These are phyloP conservation scores for Pythium chondricola DNA, from an alignment of 352 stramenopile species.

Conservation along the genomic window DNA sequence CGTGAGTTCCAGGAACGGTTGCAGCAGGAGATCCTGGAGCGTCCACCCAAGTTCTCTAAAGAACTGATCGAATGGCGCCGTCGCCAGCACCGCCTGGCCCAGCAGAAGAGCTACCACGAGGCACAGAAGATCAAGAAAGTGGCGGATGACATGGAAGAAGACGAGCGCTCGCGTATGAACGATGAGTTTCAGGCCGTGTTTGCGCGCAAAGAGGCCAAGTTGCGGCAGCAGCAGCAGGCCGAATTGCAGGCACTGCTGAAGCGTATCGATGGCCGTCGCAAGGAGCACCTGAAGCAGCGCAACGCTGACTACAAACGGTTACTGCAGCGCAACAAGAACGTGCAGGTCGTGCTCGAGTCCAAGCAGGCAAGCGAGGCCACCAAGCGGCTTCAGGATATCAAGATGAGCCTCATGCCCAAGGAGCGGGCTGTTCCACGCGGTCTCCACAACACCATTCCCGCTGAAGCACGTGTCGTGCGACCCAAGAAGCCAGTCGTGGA, in stretches of 20 bases:
- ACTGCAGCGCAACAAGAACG: conserved; percentile 94
- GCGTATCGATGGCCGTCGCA: conserved; percentile 89
- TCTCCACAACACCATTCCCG: conserved; percentile 65
- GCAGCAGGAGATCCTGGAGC: conserved; percentile 81
- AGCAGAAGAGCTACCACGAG: conserved; percentile 91
- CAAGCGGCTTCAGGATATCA: conserved; percentile 76
- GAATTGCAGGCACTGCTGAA: conserved; percentile 93
- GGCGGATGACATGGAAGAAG: conserved; percentile 90
- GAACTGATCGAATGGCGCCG: conserved; percentile 94
- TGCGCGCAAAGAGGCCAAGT: conserved; percentile 84
- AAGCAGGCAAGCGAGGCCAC: conserved; percentile 85
- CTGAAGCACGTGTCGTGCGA: conserved; percentile 68
- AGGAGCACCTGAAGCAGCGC: conserved; percentile 92
- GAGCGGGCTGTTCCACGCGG: conserved; percentile 39
- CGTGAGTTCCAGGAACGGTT: conserved; percentile 86
- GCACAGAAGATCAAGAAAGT: conserved; percentile 95
- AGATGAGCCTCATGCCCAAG: conserved; percentile 69
- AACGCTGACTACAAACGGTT: conserved; percentile 92
- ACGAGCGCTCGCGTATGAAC: conserved; percentile 88
- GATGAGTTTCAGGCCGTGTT: conserved; percentile 75
- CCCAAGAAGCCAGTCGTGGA: conserved; percentile 55
- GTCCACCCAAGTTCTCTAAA: conserved; percentile 89
- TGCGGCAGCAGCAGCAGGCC: conserved; percentile 89
- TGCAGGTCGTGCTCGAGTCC: conserved; percentile 89
- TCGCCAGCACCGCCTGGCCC: conserved; percentile 90